Base-by-base conservation (phyloP, 176 grass and related monocot species). In the Oryza officinalis region DNA sequence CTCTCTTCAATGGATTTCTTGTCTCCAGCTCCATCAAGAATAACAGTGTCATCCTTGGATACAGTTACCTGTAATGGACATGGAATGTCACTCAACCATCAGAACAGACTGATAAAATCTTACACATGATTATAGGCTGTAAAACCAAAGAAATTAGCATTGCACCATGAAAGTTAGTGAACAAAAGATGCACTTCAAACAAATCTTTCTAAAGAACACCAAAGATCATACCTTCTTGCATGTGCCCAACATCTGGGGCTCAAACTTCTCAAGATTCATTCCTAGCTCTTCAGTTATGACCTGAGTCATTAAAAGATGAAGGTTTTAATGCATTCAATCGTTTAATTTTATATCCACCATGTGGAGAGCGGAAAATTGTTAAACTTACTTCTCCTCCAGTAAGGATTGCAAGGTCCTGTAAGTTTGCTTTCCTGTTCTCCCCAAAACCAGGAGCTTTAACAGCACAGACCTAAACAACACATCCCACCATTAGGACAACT, bases 371-470 rank as follows among this genome's bases (percentile, higher is more conserved):
- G 31, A 6, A 18, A 75, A 46, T 3, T 37, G 22, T 37, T 1
- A 43, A 83, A 49, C 89, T 88, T 75, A 99, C 96, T 64, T 93
- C 91, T 52, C 91, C 96, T 5, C 96, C 96, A 13, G 93, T 99
- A 74, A 99, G 91, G 67, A 67, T 69, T 67, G 96, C 96, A 81
- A 99, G 96, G 80, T 99, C 96, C n/a, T 99, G 91, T 77, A 99
- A 85, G 75, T 81, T 92, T 54, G 93, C 76, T 81, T 99, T 99
- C 85, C 96, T 96, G 81, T 99, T 99, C 76, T 99, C 96, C 2
- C 96, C 96, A 84, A 99, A 99, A 71, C 96, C 96, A 90, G 96
- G 96, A 78, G 96, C 96, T 91, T 99, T 99, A 31, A 99, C 88
- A 81, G 96, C 93, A 38, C 96, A 99, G 70, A 99, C 91, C 96